A percentile compares a stretch with the other conserved stretches of the same genome.
These are phyloP conservation scores for Candida alai DNA, from an alignment of 805 yeast species.

Conservation along the genomic window DNA sequence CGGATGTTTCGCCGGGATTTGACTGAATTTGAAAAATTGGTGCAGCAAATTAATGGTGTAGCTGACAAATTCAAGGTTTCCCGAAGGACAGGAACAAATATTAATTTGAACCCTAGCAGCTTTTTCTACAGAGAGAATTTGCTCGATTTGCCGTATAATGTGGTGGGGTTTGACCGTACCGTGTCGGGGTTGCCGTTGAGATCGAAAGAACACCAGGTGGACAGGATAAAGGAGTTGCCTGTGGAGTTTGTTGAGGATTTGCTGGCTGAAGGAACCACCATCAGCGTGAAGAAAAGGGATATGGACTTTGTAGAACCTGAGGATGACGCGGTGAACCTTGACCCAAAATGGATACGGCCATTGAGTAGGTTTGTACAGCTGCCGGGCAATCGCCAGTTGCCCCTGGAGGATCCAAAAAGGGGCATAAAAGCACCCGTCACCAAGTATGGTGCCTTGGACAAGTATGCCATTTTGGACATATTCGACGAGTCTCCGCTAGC, in stretches of 20 bases:
- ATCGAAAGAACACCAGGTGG: conserved; percentile 13
- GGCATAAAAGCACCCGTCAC: no score
- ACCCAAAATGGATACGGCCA: no score
- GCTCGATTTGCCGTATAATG: conserved; percentile 35
- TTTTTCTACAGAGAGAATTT: no score
- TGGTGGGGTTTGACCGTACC: conserved; percentile 38
- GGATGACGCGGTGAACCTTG: conserved; percentile 15
- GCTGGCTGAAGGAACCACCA: conserved; percentile 21
- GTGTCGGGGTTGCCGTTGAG: conserved; percentile 37
- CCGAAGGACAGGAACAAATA: no score
- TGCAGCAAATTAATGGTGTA: conserved; percentile 35
- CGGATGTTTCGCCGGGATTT: conserved; percentile 29
- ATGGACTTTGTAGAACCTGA: conserved; percentile 28
- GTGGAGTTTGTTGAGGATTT: conserved; percentile 38
- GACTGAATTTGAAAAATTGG: conserved; percentile 25
- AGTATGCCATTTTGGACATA: no score
- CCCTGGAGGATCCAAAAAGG: no score
- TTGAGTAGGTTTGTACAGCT: conserved; percentile 1
- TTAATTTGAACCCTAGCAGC: no score
- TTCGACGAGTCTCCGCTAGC: no score
- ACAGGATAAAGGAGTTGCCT: conserved; percentile 26
- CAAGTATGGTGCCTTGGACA: no score
- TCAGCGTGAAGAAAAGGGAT: conserved; percentile 33
- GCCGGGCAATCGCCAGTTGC: no score
- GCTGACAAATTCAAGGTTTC: conserved; percentile 33